These are phyloP conservation scores for Incumbomyces lentus DNA, from an alignment of 2,329 filamentous ascomycete genomes.

Conservation along the genomic window DNA sequence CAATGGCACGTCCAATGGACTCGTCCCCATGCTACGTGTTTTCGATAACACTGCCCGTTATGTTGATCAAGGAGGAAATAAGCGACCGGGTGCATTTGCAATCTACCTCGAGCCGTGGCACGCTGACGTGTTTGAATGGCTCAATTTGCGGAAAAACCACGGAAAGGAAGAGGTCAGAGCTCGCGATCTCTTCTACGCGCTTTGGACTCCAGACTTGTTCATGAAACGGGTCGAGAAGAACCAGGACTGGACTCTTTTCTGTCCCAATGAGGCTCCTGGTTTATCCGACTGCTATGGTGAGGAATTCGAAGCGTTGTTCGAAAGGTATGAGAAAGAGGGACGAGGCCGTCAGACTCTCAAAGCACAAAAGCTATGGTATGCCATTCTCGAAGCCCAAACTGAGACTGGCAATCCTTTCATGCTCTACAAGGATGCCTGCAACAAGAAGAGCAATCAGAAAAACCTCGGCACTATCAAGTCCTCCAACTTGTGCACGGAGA, in stretches of 20 bases:
- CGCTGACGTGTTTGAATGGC: conserved; percentile 91
- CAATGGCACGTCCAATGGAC: conserved; percentile 94
- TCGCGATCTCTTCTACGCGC: conserved; percentile 90
- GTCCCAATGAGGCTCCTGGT: conserved; percentile 89
- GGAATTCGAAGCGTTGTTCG: conserved; percentile 90
- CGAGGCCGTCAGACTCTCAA: conserved; percentile 84
- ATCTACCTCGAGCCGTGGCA: conserved; percentile 99
- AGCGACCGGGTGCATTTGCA: conserved; percentile 94
- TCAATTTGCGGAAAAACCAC: conserved; percentile 98
- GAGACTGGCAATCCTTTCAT: conserved; percentile 99
- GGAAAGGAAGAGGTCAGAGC: conserved; percentile 97
- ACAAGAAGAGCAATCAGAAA: conserved; percentile 99
- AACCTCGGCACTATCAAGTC: conserved; percentile 96
- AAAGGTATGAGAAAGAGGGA: conserved; percentile 76
- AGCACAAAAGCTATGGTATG: conserved; percentile 99
- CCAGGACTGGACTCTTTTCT: conserved; percentile 94
- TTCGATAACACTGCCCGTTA: conserved; percentile 99
- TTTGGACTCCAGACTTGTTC: conserved; percentile 98
- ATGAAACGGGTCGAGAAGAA: conserved; percentile 99
- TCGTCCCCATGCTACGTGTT: conserved; percentile 94
- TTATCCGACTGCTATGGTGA: conserved; percentile 95
- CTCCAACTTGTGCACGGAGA: conserved; percentile 98
- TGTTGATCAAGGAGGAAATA: conserved; percentile 98
- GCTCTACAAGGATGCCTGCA: conserved; percentile 98
- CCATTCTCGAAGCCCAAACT: conserved; percentile 93